A percentile compares a stretch with the other conserved stretches of the same genome.
Evolutionary conservation across 2,329 filamentous ascomycete species (phyloP).

Genomic region (Aspergillus tamarii): DNA sequence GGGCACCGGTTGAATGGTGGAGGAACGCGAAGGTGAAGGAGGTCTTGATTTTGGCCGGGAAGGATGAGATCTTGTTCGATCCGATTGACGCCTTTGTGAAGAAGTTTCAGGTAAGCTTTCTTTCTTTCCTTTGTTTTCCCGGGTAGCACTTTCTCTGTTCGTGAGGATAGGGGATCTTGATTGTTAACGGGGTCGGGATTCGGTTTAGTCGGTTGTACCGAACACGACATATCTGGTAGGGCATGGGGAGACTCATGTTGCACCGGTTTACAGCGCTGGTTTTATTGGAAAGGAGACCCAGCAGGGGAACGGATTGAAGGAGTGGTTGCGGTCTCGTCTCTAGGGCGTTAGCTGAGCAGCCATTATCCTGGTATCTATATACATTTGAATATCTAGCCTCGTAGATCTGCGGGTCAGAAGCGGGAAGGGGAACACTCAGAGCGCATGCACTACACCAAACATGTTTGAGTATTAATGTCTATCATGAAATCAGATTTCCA

Average conservation of each 20-base stretch:
- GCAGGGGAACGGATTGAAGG: constrained; percentile 31
- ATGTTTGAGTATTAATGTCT: constrained; percentile 7
- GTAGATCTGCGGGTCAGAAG: neutral
- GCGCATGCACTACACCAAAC: neutral
- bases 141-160: neutral
- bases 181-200: neutral
- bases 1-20: constrained; percentile 58
- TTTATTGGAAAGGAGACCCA: constrained; percentile 28
- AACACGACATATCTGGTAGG: constrained; percentile 33
- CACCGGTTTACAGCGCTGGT: constrained; percentile 28
- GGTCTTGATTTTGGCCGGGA: constrained; percentile 57
- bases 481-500: constrained; percentile 5
- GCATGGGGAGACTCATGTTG: constrained; percentile 34
- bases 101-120: constrained; percentile 34
- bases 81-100: constrained; percentile 35
- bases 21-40: constrained; percentile 49
- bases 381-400: neutral
- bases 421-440: too few relatives aligned
- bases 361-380: neutral
- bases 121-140: neutral
- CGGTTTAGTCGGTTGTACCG: constrained; percentile 32
- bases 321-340: constrained; percentile 33
- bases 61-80: constrained; percentile 56
- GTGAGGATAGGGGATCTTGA: neutral
- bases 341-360: constrained; percentile 15